Evolutionary conservation across 2,329 filamentous ascomycete genomes (phyloP).

Genomic region (Drechslerella dactyloides): DNA sequence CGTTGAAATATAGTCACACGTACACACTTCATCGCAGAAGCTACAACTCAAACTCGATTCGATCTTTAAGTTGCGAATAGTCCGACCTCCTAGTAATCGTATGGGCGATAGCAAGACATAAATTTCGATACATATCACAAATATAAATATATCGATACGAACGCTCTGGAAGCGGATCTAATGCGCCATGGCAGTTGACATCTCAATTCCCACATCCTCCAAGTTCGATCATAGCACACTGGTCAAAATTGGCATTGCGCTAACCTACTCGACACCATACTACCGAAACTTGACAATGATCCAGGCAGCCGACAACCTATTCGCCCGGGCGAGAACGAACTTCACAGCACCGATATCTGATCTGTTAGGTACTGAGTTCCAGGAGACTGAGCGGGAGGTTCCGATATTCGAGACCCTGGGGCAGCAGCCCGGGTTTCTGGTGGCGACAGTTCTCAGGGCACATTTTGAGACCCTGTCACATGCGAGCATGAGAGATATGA

Average conservation of each 20-base stretch:
- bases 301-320: constrained; percentile 13
- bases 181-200: constrained; percentile 26
- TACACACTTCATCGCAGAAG: no score
- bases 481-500: constrained; percentile 15
- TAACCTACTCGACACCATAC: constrained; percentile 25
- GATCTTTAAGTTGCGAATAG: no score
- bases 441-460: constrained; percentile 13
- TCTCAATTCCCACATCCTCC: constrained; percentile 29
- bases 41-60: no score
- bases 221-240: constrained; percentile 22
- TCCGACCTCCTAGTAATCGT: no score
- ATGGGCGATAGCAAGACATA: no score
- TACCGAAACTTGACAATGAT: constrained; percentile 20
- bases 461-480: constrained; percentile 26
- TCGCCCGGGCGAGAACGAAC: constrained; percentile 11
- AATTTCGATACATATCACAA: neutral
- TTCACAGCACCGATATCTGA: constrained; percentile 14
- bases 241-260: constrained; percentile 26
- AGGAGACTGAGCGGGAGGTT: constrained; percentile 20
- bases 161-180: neutral
- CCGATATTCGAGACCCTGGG: constrained; percentile 25
- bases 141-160: neutral
- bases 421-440: constrained; percentile 14
- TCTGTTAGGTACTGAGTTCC: constrained; percentile 32
- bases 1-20: no score